Conservation (phyloP, 1,284 basidiomycete genomes). For the Melampsora occidentalis region DNA sequence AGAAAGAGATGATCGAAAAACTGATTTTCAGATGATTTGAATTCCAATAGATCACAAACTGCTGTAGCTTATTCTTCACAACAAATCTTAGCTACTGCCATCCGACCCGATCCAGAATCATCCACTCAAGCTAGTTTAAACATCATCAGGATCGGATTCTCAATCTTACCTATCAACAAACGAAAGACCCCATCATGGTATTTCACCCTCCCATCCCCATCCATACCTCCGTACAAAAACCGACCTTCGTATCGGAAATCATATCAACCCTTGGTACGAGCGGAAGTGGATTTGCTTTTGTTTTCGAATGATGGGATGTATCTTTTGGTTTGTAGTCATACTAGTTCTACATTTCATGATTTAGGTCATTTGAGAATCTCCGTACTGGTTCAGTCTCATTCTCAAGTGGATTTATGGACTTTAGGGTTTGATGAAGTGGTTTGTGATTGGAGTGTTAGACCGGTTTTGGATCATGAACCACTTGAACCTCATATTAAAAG, state of each 20-base stretch:
- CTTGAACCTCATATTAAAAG: neutral
- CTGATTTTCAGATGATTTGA: neutral
- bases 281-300: neutral
- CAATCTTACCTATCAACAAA: neutral
- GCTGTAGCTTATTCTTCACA: constrained; percentile 15
- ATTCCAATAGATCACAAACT: neutral
- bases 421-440: neutral
- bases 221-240: neutral
- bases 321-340: constrained; percentile 12
- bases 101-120: neutral
- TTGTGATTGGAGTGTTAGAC: neutral
- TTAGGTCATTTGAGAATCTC: neutral
- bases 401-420: neutral
- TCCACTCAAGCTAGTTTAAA: neutral
- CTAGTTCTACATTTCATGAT: neutral
- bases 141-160: neutral
- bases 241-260: neutral
- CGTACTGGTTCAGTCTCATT: neutral
- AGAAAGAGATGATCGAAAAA: no score
- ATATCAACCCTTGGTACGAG: neutral
- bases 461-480: neutral
- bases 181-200: neutral
- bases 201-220: neutral
- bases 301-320: constrained; percentile 21
- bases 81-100: constrained; percentile 8